phyloP scores from a whole-genome alignment of 1,139 yeast genomes.

The Suhomyces yuchorum region DNA sequence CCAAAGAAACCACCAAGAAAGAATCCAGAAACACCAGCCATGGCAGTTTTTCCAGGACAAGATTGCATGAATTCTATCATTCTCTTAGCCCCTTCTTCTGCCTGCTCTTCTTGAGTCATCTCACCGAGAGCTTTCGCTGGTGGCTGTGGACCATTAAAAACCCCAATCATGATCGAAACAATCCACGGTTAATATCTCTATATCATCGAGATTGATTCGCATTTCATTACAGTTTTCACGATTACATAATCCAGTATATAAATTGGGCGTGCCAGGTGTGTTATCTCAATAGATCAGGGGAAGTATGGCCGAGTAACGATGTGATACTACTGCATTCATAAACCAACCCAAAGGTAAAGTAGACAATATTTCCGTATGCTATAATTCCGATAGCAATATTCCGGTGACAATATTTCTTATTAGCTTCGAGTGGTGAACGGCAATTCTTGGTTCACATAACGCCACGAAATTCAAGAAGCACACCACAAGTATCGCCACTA shows the following conservation, averaged over 20 bases:
- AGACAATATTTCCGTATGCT: neutral
- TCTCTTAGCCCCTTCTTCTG: constrained; percentile 84
- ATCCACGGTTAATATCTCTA: neutral
- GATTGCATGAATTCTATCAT: constrained; percentile 86
- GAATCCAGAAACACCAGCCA: constrained; percentile 94
- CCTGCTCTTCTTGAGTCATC: constrained; percentile 91
- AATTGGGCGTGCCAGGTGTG: neutral
- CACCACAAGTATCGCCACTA: neutral
- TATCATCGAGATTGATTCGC: neutral
- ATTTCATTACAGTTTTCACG: neutral
- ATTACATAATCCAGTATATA: constrained; percentile 6
- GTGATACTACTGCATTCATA: too few relatives aligned
- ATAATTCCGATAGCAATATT: neutral
- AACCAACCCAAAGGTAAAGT: too few relatives aligned
- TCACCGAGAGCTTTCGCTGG: constrained; percentile 54
- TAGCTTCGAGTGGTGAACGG: neutral
- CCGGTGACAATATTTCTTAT: too few relatives aligned
- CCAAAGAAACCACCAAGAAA: constrained; percentile 97
- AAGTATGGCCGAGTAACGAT: too few relatives aligned
- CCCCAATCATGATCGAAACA: constrained; percentile 24
- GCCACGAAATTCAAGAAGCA: neutral
- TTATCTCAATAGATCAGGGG: neutral
- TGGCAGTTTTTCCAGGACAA: constrained; percentile 91
- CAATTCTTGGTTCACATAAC: neutral
- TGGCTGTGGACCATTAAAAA: constrained; percentile 27